phyloP scores from a whole-genome alignment of 306 rosid genomes.

The Dalbergia cochinchinensis region DNA sequence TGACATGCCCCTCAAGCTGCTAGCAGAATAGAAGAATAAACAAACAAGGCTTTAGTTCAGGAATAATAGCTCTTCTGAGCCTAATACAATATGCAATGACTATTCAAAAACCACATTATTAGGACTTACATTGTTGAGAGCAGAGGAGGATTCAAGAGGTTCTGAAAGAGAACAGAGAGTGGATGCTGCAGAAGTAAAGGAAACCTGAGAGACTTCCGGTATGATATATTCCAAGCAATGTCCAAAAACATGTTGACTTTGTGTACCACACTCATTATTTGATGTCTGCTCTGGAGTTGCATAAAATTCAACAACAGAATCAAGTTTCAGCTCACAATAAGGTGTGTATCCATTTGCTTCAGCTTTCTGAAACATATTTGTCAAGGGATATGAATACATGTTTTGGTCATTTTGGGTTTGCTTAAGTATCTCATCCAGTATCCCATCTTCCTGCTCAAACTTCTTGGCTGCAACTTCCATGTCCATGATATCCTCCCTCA shows the following conservation, averaged over 20 bases:
- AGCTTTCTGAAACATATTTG: conserved; percentile 64
- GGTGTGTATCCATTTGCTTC: conserved; percentile 72
- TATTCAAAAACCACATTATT: conserved; percentile 29
- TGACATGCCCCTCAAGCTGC: conserved; percentile 64
- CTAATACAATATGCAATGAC: conserved; percentile 29
- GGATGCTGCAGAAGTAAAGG: conserved; percentile 66
- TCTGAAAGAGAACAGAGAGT: conserved; percentile 65
- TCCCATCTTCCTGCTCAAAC: conserved; percentile 78
- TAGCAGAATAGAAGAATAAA: conserved; percentile 36
- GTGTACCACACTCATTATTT: conserved; percentile 54
- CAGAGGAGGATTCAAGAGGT: conserved; percentile 49
- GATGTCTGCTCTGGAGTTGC: conserved; percentile 52
- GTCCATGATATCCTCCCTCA: conserved; percentile 79
- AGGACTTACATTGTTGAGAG: conserved; percentile 63
- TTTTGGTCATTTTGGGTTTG: conserved; percentile 60
- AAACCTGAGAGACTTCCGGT: conserved; percentile 59
- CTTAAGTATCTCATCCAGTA: conserved; percentile 56
- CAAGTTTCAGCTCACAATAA: conserved; percentile 70
- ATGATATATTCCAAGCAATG: conserved; percentile 45
- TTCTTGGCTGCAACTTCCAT: conserved; percentile 87
- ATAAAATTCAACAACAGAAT: conserved; percentile 53
- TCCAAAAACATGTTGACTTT: conserved; percentile 43
- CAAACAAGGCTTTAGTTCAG: conserved; percentile 39
- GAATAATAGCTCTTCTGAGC: conserved; percentile 30
- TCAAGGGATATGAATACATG: conserved; percentile 69